phyloP scores from a whole-genome alignment of 1,284 basidiomycete species.

The Trichosporon asahii region DNA sequence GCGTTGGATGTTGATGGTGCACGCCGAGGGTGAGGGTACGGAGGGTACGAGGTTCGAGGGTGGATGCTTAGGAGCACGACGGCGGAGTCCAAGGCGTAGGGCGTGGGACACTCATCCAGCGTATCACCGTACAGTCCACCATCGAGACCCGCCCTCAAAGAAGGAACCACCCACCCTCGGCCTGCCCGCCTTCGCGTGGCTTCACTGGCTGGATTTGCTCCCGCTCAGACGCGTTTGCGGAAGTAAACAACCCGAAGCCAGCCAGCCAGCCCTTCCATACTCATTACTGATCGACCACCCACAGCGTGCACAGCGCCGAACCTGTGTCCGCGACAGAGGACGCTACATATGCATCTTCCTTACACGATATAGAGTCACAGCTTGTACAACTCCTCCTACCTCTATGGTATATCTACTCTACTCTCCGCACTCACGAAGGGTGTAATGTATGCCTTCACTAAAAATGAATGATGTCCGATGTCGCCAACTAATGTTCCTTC shows the following conservation, averaged over 20 bases:
- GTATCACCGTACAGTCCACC: neutral
- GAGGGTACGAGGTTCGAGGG: neutral
- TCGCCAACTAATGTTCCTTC: neutral
- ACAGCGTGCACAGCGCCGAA: neutral
- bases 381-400: neutral
- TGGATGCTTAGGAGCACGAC: neutral
- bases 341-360: slow-evolving; percentile 3
- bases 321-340: neutral
- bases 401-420: neutral
- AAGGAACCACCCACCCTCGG: neutral
- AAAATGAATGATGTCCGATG: neutral
- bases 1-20: slow-evolving; percentile 1
- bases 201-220: neutral
- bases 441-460: neutral
- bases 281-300: neutral
- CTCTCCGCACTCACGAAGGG: neutral
- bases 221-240: neutral
- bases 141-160: neutral
- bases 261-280: too few relatives aligned
- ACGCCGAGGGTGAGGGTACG: neutral
- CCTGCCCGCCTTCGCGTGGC: neutral
- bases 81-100: neutral
- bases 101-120: neutral
- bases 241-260: neutral
- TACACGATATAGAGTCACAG: neutral